Evolutionary conservation across 805 yeast genomes (phyloP).

Genomic region (Kuraishia ogatae): DNA sequence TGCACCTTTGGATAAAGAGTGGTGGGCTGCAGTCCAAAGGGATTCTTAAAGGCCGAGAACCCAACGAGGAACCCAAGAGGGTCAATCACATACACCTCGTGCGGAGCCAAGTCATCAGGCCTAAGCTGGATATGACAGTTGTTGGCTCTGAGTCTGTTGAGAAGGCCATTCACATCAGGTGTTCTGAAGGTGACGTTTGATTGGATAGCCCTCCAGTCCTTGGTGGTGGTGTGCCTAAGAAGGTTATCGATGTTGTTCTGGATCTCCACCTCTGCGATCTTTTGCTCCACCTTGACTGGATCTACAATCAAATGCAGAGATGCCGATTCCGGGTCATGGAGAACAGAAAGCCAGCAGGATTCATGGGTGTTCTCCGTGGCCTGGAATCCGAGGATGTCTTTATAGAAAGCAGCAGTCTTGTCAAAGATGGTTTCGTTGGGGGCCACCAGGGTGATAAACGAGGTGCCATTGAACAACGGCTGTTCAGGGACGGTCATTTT

Average conservation of each 20-base stretch:
- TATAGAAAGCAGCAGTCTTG: slow-evolving; percentile 49
- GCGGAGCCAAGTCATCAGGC: slow-evolving; percentile 70
- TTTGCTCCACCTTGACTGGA: slow-evolving; percentile 14
- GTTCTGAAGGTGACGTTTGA: slow-evolving; percentile 38
- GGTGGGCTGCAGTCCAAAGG: slow-evolving; percentile 28
- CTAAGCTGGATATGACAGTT: slow-evolving; percentile 39
- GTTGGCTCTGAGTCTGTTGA: slow-evolving; percentile 22
- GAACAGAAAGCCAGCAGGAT: slow-evolving; percentile 24
- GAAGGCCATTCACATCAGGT: slow-evolving; percentile 27
- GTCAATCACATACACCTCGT: slow-evolving; percentile 69
- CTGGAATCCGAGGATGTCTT: slow-evolving; percentile 29
- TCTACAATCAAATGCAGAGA: slow-evolving; percentile 17
- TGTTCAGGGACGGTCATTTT: no score
- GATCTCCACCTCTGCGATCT: slow-evolving; percentile 9
- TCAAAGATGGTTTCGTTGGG: slow-evolving; percentile 32
- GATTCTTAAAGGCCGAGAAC: slow-evolving; percentile 55
- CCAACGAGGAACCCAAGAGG: slow-evolving; percentile 83
- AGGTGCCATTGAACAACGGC: slow-evolving; percentile 48
- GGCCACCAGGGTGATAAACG: slow-evolving; percentile 46
- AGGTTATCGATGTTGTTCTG: slow-evolving; percentile 19
- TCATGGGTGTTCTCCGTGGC: slow-evolving; percentile 19
- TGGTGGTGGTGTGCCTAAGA: slow-evolving; percentile 15
- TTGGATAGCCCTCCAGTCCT: slow-evolving; percentile 45
- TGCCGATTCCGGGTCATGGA: slow-evolving; percentile 16
- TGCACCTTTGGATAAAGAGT: background rate